Conservation (phyloP, 139 green algal genomes). For the Medakamo hakoo region DNA sequence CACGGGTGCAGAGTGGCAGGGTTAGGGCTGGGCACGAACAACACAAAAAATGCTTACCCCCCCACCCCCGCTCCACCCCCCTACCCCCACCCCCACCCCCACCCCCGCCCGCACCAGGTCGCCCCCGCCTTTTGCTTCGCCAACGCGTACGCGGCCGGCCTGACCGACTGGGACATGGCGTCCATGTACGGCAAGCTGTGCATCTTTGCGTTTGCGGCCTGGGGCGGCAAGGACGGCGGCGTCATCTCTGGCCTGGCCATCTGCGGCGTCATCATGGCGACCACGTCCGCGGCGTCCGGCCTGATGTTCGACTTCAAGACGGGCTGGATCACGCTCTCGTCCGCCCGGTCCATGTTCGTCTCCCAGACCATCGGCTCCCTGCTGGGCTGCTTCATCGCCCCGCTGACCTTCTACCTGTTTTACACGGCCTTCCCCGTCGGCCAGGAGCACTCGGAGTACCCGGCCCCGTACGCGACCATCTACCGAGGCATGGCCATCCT, state of each 20-base stretch:
- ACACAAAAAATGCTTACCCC: too few relatives aligned
- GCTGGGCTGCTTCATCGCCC: slow-evolving; percentile 14
- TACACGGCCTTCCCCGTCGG: slow-evolving; percentile 14
- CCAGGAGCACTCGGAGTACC: slow-evolving; percentile 17
- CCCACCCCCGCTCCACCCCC: too few relatives aligned
- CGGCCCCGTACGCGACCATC: slow-evolving; percentile 25
- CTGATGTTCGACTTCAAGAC: slow-evolving; percentile 29
- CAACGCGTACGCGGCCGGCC: slow-evolving; percentile 25
- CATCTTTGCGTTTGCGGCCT: slow-evolving; percentile 31
- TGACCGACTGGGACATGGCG: slow-evolving; percentile 14
- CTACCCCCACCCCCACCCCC: too few relatives aligned
- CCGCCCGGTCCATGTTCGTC: slow-evolving; percentile 22
- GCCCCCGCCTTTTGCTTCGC: slow-evolving; percentile 18
- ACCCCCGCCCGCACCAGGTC: too few relatives aligned
- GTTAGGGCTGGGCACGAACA: too few relatives aligned
- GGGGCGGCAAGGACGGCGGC: slow-evolving; percentile 13
- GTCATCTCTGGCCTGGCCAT: slow-evolving; percentile 17
- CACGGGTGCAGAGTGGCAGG: too few relatives aligned
- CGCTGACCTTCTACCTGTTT: slow-evolving; percentile 24
- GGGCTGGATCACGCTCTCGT: slow-evolving; percentile 15
- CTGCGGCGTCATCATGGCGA: slow-evolving; percentile 19
- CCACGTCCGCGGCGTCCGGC: slow-evolving; percentile 5
- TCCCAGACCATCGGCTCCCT: slow-evolving; percentile 17
- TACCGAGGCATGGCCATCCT: slow-evolving; percentile 32
- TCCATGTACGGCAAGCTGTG: slow-evolving; percentile 26